A percentile compares a stretch with the other conserved stretches of the same genome.
Conservation (phyloP, 192 early-diverging fungal species). For the Chytriomyces confervae region DNA sequence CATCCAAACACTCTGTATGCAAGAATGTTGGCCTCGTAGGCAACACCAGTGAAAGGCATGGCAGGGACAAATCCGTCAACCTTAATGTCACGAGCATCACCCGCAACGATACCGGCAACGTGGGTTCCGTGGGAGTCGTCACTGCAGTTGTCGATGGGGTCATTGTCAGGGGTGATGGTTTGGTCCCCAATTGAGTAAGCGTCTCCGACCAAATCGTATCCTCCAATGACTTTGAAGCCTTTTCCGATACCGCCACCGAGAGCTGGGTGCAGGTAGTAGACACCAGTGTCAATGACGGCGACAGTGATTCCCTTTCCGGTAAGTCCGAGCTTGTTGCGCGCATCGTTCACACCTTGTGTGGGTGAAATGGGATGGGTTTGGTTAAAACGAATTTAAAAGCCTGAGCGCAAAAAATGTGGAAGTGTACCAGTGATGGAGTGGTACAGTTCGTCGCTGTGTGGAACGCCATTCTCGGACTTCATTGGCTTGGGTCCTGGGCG, state of each 20-base stretch:
- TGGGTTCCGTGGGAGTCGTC: conserved; percentile 55
- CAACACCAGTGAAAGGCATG: conserved; percentile 67
- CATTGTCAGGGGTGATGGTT: conserved; percentile 38
- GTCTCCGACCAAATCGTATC: conserved; percentile 55
- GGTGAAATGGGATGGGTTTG: not conserved
- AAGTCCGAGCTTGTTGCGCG: conserved; percentile 34
- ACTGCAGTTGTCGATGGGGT: conserved; percentile 54
- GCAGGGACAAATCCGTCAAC: conserved; percentile 6
- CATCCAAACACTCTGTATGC: conserved; percentile 78
- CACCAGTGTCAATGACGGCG: conserved; percentile 57
- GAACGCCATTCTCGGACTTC: not conserved
- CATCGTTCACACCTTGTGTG: conserved; percentile 42
- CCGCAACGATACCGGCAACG: conserved; percentile 54
- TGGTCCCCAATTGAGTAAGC: conserved; percentile 28
- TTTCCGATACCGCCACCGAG: conserved; percentile 51
- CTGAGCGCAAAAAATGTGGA: too few species aligned
- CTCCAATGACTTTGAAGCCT: conserved; percentile 44
- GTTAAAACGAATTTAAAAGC: too few species aligned
- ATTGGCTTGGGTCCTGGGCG: not conserved
- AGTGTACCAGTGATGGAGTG: not conserved
- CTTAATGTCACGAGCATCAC: conserved; percentile 37
- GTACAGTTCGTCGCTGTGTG: not conserved
- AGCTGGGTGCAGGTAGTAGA: conserved; percentile 59
- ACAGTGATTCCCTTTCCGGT: conserved; percentile 59
- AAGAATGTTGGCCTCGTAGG: conserved; percentile 80